Conservation (phyloP, 192 early-diverging fungal genomes). For the Pilaira anomala region DNA sequence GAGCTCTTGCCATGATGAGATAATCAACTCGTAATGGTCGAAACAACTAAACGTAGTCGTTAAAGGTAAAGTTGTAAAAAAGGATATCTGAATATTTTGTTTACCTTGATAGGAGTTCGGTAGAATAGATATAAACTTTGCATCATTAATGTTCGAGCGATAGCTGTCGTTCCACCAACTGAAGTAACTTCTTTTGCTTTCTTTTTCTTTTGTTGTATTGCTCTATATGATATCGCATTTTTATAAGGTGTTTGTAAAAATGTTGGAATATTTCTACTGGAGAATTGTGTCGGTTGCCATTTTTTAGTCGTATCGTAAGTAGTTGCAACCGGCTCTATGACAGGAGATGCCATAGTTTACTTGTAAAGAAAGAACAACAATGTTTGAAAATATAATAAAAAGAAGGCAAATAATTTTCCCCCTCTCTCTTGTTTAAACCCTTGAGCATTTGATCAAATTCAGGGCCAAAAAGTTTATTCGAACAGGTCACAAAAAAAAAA, state of each 20-base stretch:
- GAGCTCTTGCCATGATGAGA: constrained; percentile 68
- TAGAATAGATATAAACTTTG: constrained; percentile 54
- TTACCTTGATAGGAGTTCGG: constrained; percentile 59
- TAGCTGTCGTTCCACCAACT: constrained; percentile 52
- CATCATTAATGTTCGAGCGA: constrained; percentile 52
- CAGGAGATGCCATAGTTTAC: neutral
- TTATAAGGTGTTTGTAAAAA: constrained; percentile 2
- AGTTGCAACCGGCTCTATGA: neutral
- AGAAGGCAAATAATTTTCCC: too few relatives aligned
- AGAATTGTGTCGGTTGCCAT: neutral
- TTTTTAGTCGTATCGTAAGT: neutral
- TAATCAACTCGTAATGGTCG: constrained; percentile 78
- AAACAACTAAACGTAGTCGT: constrained; percentile 50
- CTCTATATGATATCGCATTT: neutral
- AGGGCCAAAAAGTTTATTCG: too few relatives aligned
- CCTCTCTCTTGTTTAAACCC: too few relatives aligned
- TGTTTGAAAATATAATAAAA: too few relatives aligned
- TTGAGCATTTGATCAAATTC: too few relatives aligned
- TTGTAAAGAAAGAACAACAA: too few relatives aligned
- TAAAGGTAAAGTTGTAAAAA: constrained; percentile 1
- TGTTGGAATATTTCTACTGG: neutral
- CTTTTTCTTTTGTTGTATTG: constrained; percentile 35
- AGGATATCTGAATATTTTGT: neutral
- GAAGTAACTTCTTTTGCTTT: constrained; percentile 50
- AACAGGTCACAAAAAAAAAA: too few relatives aligned